phyloP scores from a whole-genome alignment of 805 yeast species.

The Helenozyma rhizophorensis region DNA sequence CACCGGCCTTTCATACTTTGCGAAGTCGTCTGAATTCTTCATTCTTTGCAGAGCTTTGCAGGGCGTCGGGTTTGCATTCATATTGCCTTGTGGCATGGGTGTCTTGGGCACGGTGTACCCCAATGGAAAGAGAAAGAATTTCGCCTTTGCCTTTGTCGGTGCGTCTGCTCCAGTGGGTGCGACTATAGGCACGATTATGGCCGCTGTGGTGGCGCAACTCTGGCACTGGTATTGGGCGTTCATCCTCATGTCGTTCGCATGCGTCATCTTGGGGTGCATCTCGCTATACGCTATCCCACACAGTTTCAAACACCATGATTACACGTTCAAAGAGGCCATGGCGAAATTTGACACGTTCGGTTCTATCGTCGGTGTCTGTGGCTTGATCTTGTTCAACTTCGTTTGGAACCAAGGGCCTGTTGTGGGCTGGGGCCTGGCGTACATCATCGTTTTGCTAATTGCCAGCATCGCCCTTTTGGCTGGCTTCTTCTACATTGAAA shows the following conservation, averaged over 20 bases:
- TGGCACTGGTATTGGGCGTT: constrained; percentile 62
- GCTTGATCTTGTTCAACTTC: constrained; percentile 60
- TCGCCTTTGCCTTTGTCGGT: constrained; percentile 54
- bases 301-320: constrained; percentile 10
- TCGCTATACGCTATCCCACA: constrained; percentile 39
- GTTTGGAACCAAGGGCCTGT: constrained; percentile 75
- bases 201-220: constrained; percentile 42
- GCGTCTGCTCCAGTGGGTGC: constrained; percentile 64
- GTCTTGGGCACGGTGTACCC: constrained; percentile 43
- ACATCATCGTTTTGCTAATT: constrained; percentile 53
- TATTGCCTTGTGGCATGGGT: constrained; percentile 60
- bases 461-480: constrained; percentile 41
- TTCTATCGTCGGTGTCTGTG: constrained; percentile 52
- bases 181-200: constrained; percentile 49
- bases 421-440: constrained; percentile 61
- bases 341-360: constrained; percentile 33
- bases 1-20: constrained; percentile 53
- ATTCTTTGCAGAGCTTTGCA: constrained; percentile 54
- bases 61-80: constrained; percentile 60
- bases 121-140: constrained; percentile 44
- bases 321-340: constrained; percentile 9
- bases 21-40: constrained; percentile 47
- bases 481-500: constrained; percentile 48
- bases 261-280: constrained; percentile 25
- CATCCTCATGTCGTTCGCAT: constrained; percentile 43